Percentiles rank a stretch among this genome's conserved stretches.
Conservation (phyloP, 768 basidiomycete species). For the Leccinum incarnatum region DNA sequence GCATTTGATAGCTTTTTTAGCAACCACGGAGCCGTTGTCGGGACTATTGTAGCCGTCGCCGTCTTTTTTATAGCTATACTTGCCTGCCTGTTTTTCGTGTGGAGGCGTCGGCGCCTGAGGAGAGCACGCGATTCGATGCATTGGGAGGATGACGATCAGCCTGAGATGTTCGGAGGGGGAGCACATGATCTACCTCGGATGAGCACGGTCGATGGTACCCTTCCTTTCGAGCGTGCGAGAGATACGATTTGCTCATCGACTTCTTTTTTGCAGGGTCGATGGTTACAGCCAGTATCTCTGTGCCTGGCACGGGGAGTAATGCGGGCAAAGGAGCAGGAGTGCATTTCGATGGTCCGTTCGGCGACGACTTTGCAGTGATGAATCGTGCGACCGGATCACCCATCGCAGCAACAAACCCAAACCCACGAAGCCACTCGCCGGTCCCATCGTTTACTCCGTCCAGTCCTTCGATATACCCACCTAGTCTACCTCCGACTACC, state of each 20-base stretch:
- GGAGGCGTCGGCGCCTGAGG: slow-evolving; percentile 39
- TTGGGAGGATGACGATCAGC: slow-evolving; percentile 18
- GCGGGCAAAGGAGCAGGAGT: background rate
- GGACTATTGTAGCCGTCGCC: slow-evolving; percentile 67
- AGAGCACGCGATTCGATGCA: slow-evolving; percentile 34
- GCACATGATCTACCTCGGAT: slow-evolving; percentile 38
- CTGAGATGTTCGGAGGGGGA: slow-evolving; percentile 13
- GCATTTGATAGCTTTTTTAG: slow-evolving; percentile 53
- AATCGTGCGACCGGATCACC: slow-evolving; percentile 19
- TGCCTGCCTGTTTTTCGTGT: slow-evolving; percentile 39
- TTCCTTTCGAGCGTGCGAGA: background rate
- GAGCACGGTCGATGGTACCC: slow-evolving; percentile 13
- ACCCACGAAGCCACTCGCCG: slow-evolving; percentile 1
- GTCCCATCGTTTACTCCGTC: slow-evolving; percentile 38
- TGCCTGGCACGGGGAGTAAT: background rate
- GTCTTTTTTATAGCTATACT: slow-evolving; percentile 48
- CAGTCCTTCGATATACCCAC: slow-evolving; percentile 51
- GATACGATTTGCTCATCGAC: background rate
- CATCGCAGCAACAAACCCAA: slow-evolving; percentile 15
- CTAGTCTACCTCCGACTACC: slow-evolving; percentile 36
- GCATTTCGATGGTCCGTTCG: background rate
- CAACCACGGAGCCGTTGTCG: slow-evolving; percentile 68
- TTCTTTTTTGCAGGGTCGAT: background rate
- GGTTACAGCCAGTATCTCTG: background rate
- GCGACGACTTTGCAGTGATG: slow-evolving; percentile 5